A percentile compares a stretch with the other conserved stretches of the same genome.
These are phyloP conservation scores for Curvularia hawaiiensis DNA, from an alignment of 2,329 filamentous ascomycete species.

Conservation along the genomic window DNA sequence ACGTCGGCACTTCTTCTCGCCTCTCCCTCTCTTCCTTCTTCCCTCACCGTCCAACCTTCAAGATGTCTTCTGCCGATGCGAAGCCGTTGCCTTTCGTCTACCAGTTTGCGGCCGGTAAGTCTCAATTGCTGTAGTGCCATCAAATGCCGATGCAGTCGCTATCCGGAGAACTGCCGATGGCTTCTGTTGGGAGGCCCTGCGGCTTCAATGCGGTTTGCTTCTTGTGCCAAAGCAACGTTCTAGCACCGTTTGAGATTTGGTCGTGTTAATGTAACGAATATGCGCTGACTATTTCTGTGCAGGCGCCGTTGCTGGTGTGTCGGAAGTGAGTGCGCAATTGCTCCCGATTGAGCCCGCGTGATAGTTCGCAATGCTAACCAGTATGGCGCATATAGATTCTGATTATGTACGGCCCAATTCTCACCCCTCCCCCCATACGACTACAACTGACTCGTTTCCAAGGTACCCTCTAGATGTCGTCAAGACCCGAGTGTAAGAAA, in stretches of 20 bases:
- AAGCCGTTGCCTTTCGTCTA: conserved; percentile 90
- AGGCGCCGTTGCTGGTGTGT: conserved; percentile 96
- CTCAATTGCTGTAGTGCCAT: conserved; percentile 32
- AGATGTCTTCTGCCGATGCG: conserved; percentile 55
- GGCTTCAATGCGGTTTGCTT: conserved; percentile 1
- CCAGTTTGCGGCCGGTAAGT: conserved; percentile 89
- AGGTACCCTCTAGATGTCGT: conserved; percentile 99
- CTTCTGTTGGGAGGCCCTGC: conserved; percentile 7
- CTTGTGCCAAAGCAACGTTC: neutral
- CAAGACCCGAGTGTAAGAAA: conserved; percentile 89
- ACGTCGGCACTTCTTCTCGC: conserved; percentile 22
- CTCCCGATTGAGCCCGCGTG: conserved; percentile 14
- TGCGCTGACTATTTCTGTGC: conserved; percentile 37
- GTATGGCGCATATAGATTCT: conserved; percentile 67
- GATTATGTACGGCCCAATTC: conserved; percentile 67
- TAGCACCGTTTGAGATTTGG: neutral
- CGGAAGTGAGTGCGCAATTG: conserved; percentile 72
- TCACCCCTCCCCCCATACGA: neutral
- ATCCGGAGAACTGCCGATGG: conserved; percentile 6
- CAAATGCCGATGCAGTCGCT: conserved; percentile 25
- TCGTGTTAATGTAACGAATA: conserved; percentile 9
- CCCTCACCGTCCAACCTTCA: conserved; percentile 23
- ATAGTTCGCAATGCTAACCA: conserved; percentile 33
- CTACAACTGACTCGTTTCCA: conserved; percentile 19
- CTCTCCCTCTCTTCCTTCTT: conserved; percentile 12